Percentiles rank a stretch among this genome's conserved stretches.
phyloP scores from a whole-genome alignment of 2,329 filamentous ascomycete species.

The Beauveria sp. region DNA sequence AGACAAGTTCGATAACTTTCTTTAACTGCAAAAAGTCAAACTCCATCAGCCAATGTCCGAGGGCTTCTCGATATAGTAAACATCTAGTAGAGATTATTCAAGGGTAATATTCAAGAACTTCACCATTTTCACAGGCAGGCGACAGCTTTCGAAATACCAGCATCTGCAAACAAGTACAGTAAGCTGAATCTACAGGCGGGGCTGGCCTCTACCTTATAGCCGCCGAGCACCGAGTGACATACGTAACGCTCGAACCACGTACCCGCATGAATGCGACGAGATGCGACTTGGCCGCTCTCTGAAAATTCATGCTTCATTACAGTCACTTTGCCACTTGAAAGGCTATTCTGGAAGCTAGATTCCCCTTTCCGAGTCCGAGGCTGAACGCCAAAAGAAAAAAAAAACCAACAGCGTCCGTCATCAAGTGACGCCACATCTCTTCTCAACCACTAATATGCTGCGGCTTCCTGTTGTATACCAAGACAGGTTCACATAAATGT shows the following conservation, averaged over 20 bases:
- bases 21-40: too few species aligned
- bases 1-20: too few species aligned
- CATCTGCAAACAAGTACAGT: neutral
- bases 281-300: neutral
- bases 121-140: too few species aligned
- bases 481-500: neutral
- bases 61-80: too few species aligned
- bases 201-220: neutral
- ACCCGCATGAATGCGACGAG: neutral
- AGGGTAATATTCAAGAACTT: too few species aligned
- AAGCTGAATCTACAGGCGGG: neutral
- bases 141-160: too few species aligned
- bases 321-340: neutral
- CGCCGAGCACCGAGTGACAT: neutral
- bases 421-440: neutral
- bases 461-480: neutral
- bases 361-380: neutral
- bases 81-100: too few species aligned
- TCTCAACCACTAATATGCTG: neutral
- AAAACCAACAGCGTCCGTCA: neutral
- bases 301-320: neutral
- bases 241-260: constrained; percentile 4
- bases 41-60: too few species aligned
- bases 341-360: neutral
- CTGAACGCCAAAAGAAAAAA: too few species aligned